Conservation (phyloP, 192 early-diverging fungal species). For the Tieghemiomyces parasiticus region DNA sequence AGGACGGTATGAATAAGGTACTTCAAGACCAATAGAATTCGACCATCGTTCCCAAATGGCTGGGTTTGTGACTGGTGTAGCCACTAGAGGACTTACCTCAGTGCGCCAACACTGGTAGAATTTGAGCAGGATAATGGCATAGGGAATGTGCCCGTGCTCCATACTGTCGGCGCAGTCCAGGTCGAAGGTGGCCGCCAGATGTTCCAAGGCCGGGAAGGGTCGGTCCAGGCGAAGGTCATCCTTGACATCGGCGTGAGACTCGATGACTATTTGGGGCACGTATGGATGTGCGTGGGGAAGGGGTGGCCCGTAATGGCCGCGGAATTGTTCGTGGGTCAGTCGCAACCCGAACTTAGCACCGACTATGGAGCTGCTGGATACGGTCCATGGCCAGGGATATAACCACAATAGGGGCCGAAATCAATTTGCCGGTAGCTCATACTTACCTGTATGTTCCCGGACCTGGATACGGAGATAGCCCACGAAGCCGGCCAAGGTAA, state of each 20-base stretch:
- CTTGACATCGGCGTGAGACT: conserved; percentile 68
- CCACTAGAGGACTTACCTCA: conserved; percentile 30
- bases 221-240: conserved; percentile 69
- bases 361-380: too few species aligned
- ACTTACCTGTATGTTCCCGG: conserved; percentile 68
- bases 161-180: conserved; percentile 45
- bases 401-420: too few species aligned
- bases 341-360: too few species aligned
- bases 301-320: too few species aligned
- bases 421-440: too few species aligned
- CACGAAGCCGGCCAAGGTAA: conserved; percentile 57
- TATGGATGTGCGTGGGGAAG: too few species aligned
- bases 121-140: conserved; percentile 64
- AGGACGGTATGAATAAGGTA: too few species aligned
- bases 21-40: too few species aligned
- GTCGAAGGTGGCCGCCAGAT: conserved; percentile 48
- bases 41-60: too few species aligned
- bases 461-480: conserved; percentile 53
- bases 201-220: conserved; percentile 59
- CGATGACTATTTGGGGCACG: conserved; percentile 83
- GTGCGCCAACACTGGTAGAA: conserved; percentile 59
- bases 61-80: too few species aligned
- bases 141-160: conserved; percentile 73
- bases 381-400: too few species aligned
- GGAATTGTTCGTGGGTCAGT: too few species aligned